Base-by-base conservation (phyloP, 2,329 filamentous ascomycete genomes). In the Penicillium olsonii region DNA sequence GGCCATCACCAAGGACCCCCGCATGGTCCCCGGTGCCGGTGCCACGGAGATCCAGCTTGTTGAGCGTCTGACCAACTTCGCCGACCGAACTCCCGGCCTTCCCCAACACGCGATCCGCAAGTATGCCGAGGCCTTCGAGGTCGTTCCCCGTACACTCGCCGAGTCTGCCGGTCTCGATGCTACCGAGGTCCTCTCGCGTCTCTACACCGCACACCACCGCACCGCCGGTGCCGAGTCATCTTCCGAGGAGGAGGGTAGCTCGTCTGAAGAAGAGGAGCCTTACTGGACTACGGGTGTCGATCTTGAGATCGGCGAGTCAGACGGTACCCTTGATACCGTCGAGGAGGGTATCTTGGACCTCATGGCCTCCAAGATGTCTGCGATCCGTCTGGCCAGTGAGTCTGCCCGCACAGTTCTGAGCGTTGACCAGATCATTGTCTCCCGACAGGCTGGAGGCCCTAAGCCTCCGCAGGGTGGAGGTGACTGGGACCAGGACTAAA, bases 361-460 rank as follows among this genome's bases (percentile, higher is more conserved):
- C 37, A 82, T 97, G 75, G 84, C 92, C 53, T 85, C 88, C 59
- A 99, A 99, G 82, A 87, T 85, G 68, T 97, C 92, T 92, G 94
- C 94, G 39, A 96, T 99, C 73, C 94, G 94, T 77, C 81, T 99
- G 57, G 95, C 94, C 31, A 96, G 92, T 19, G 94, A 99, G 75
- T 87, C 94, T 34, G 92, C 91, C 45, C 84, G 94, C 65, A 99
- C 94, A 40, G 88, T 99, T 24, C 78, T 99, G 57, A 95, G 91
- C 40, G 94, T 99, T 33, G 94, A 99, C 74, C 95, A 99, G 77
- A 99, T 99, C 68, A 99, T 99, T 69, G 94, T 99, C 50, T 92
- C 95, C 56, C 85, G 92, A 76, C 94, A 97, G 77, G 94, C 95
- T 40, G 94, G 94, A 68, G 94, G 94, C 31, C 94, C 95, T 18